A percentile compares a stretch with the other conserved stretches of the same genome.
These are phyloP conservation scores for Yarrowia porcina DNA, from an alignment of 805 yeast genomes.

Conservation along the genomic window DNA sequence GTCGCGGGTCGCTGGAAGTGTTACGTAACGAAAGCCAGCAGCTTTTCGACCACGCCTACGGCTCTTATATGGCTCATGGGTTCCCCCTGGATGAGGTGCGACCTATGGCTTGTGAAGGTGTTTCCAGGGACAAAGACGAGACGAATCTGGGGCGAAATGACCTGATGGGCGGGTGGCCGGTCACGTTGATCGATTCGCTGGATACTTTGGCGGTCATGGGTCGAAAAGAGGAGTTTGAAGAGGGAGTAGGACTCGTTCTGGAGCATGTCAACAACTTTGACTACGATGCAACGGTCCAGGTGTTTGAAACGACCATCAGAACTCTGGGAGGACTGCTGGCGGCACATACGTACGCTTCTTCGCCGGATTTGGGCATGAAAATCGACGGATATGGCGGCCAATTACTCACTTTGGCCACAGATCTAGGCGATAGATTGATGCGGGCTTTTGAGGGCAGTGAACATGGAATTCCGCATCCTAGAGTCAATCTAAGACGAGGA, in stretches of 20 bases:
- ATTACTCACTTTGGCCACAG: slow-evolving; percentile 66
- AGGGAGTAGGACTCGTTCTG: slow-evolving; percentile 43
- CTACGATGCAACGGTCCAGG: slow-evolving; percentile 72
- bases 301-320: slow-evolving; percentile 81
- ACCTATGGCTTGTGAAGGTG: slow-evolving; percentile 69
- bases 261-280: slow-evolving; percentile 48
- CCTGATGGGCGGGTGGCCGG: slow-evolving; percentile 77
- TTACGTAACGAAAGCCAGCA: slow-evolving; percentile 46
- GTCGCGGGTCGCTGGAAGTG: not conserved
- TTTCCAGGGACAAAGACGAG: slow-evolving; percentile 59
- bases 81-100: slow-evolving; percentile 75
- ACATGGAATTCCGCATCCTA: slow-evolving; percentile 69
- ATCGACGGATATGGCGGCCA: slow-evolving; percentile 62
- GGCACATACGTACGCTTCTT: slow-evolving; percentile 68
- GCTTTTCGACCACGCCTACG: slow-evolving; percentile 74
- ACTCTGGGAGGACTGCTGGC: slow-evolving; percentile 78
- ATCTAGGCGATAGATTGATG: slow-evolving; percentile 66
- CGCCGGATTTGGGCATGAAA: slow-evolving; percentile 44
- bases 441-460: slow-evolving; percentile 62
- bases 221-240: slow-evolving; percentile 54
- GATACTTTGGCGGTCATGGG: slow-evolving; percentile 76
- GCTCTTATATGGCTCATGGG: slow-evolving; percentile 62
- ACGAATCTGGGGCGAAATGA: slow-evolving; percentile 66
- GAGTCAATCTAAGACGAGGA: slow-evolving; percentile 66
- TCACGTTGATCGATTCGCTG: slow-evolving; percentile 73